Conservation (phyloP, 768 basidiomycete genomes). For the Suillus ampliporus region DNA sequence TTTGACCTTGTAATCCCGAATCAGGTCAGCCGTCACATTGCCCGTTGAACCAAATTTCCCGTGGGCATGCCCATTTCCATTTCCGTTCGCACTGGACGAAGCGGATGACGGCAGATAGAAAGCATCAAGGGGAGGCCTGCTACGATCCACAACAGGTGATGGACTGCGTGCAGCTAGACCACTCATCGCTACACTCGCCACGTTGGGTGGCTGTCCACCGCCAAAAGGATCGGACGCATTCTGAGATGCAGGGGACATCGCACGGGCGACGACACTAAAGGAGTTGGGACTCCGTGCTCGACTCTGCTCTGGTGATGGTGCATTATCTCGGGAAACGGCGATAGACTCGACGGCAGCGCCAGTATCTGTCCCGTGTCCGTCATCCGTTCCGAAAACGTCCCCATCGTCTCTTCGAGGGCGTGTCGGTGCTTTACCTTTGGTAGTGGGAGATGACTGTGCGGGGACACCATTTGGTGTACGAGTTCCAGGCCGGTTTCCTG, state of each 20-base stretch:
- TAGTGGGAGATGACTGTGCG: conserved; percentile 13
- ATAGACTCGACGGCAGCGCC: conserved; percentile 50
- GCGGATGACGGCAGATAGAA: conserved; percentile 53
- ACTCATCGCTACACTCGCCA: conserved; percentile 59
- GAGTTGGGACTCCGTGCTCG: conserved; percentile 69
- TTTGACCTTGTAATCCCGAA: conserved; percentile 81
- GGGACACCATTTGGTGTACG: conserved; percentile 40
- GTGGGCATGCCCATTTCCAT: conserved; percentile 48
- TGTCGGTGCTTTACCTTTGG: conserved; percentile 56
- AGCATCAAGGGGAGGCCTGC: conserved; percentile 62
- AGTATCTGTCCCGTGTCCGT: conserved; percentile 55
- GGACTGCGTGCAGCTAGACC: conserved; percentile 54
- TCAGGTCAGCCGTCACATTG: conserved; percentile 74
- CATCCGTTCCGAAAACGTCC: conserved; percentile 49
- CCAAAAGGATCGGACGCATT: conserved; percentile 26
- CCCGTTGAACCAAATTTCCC: conserved; percentile 61
- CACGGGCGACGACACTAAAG: conserved; percentile 48
- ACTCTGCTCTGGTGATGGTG: conserved; percentile 61
- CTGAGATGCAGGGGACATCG: conserved; percentile 63
- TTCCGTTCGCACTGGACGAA: conserved; percentile 57
- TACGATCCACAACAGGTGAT: conserved; percentile 61
- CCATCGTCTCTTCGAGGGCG: conserved; percentile 54
- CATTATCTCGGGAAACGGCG: conserved; percentile 47
- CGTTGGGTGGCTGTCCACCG: conserved; percentile 39
- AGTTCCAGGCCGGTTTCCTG: conserved; percentile 49